A percentile compares a stretch with the other conserved stretches of the same genome.
These are phyloP conservation scores for Ophiosphaerella korrae DNA, from an alignment of 2,329 filamentous ascomycete species.

Conservation along the genomic window DNA sequence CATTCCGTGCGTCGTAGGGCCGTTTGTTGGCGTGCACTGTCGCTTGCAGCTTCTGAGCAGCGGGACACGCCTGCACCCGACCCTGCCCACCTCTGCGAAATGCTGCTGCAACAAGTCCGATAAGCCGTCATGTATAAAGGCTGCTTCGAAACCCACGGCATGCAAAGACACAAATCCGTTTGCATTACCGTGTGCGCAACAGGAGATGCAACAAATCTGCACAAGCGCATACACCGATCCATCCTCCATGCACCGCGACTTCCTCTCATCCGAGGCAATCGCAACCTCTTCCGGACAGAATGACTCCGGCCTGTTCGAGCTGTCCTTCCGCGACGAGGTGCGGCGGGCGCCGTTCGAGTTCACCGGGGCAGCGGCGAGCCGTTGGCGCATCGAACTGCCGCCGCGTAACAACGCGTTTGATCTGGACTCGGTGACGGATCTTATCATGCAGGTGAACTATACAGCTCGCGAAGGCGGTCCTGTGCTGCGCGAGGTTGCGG, in stretches of 20 bases:
- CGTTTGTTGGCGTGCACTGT: conserved; percentile 33
- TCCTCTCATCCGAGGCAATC: too few species aligned
- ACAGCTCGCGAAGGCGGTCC: conserved; percentile 39
- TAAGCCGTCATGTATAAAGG: too few species aligned
- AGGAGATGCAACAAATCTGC: background rate
- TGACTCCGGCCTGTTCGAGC: conserved; percentile 47
- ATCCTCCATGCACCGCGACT: background rate
- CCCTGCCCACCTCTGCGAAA: too few species aligned
- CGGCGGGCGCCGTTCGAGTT: conserved; percentile 48
- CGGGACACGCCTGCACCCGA: too few species aligned
- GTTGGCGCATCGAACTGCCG: conserved; percentile 43
- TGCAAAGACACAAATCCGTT: too few species aligned
- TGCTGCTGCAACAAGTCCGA: too few species aligned
- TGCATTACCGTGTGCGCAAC: background rate
- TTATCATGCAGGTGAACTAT: conserved; percentile 46
- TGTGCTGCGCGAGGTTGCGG: background rate
- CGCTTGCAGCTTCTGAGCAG: conserved; percentile 7
- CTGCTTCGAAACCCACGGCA: too few species aligned
- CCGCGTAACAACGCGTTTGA: conserved; percentile 36
- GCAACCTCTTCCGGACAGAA: conserved; percentile 8
- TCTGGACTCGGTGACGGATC: conserved; percentile 41
- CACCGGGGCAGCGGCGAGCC: conserved; percentile 38
- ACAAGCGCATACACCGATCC: conserved; percentile 5
- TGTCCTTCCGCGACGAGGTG: conserved; percentile 32
- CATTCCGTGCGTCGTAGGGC: conserved; percentile 40